phyloP scores from a whole-genome alignment of 352 stramenopile species.

The Peronospora farinosa region DNA sequence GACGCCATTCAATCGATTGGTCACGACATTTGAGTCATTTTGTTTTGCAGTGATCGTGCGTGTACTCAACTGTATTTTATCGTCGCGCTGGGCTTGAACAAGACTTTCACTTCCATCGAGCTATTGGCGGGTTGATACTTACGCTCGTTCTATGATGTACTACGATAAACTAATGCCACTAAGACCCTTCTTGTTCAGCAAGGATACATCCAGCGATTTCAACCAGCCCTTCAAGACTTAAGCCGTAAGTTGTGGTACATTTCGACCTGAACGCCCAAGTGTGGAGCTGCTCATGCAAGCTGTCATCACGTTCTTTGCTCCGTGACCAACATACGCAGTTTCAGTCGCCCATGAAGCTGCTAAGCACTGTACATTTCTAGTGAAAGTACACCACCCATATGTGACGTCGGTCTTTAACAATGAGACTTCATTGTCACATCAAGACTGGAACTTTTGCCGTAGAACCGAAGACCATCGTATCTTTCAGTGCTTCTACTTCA shows the following conservation, averaged over 20 bases:
- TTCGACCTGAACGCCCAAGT: conserved; percentile 45
- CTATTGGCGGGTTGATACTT: conserved; percentile 34
- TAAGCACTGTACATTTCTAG: conserved; percentile 10
- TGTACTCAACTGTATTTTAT: conserved; percentile 41
- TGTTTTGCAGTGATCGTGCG: conserved; percentile 63
- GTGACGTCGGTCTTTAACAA: conserved; percentile 63
- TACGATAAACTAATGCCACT: conserved; percentile 62
- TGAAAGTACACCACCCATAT: conserved; percentile 51
- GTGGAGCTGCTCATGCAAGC: conserved; percentile 74
- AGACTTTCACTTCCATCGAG: conserved; percentile 69
- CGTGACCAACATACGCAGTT: conserved; percentile 62
- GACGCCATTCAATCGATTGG: conserved; percentile 79
- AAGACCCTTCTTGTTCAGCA: conserved; percentile 63
- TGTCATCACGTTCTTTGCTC: conserved; percentile 59
- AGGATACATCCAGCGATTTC: conserved; percentile 52
- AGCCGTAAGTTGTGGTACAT: conserved; percentile 18
- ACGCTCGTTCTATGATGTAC: conserved; percentile 20
- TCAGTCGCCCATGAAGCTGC: conserved; percentile 10
- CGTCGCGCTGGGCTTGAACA: conserved; percentile 44
- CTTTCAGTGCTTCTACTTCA: neutral
- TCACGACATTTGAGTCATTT: conserved; percentile 58
- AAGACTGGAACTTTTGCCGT: conserved; percentile 31
- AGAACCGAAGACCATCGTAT: conserved; percentile 25
- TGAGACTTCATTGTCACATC: conserved; percentile 35
- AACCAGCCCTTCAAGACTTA: conserved; percentile 46